Percentiles rank a stretch among this genome's conserved stretches.
Evolutionary conservation across 495 filamentous ascomycete species (phyloP).

Genomic region (Penicillium coprophilum): DNA sequence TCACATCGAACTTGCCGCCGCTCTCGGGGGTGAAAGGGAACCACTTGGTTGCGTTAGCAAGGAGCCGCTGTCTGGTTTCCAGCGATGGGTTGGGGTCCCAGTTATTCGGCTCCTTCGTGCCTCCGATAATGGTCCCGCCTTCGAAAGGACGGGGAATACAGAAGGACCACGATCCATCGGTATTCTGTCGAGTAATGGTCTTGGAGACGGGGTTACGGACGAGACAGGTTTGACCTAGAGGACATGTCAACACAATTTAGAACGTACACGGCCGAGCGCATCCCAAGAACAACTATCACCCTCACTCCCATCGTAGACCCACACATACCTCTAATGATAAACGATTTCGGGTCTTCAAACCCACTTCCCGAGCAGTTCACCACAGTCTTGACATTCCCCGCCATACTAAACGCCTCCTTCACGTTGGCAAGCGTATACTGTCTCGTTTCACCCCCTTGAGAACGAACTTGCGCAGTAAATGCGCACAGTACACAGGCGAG

Average conservation of each 20-base stretch:
- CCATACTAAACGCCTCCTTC: constrained; percentile 50
- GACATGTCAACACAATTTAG: background rate
- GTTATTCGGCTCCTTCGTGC: constrained; percentile 59
- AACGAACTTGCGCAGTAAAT: constrained; percentile 53
- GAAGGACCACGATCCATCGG: constrained; percentile 60
- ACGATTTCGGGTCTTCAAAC: constrained; percentile 51
- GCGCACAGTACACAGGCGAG: constrained; percentile 59
- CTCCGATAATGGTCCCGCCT: constrained; percentile 62
- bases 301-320: background rate
- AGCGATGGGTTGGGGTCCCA: constrained; percentile 51
- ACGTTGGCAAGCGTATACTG: constrained; percentile 43
- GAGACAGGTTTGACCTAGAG: constrained; percentile 44
- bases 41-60: constrained; percentile 46
- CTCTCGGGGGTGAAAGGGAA: constrained; percentile 44
- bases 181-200: constrained; percentile 60
- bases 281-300: background rate
- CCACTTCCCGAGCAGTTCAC: constrained; percentile 61
- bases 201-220: constrained; percentile 47
- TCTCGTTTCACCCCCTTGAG: constrained; percentile 46
- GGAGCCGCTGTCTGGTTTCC: constrained; percentile 47
- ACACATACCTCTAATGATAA: constrained; percentile 54
- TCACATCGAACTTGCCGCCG: constrained; percentile 42
- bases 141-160: constrained; percentile 58
- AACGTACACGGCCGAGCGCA: background rate
- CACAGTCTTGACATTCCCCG: constrained; percentile 43